These are phyloP conservation scores for Myxozyma kluyveri DNA, from an alignment of 805 yeast genomes.

Conservation along the genomic window DNA sequence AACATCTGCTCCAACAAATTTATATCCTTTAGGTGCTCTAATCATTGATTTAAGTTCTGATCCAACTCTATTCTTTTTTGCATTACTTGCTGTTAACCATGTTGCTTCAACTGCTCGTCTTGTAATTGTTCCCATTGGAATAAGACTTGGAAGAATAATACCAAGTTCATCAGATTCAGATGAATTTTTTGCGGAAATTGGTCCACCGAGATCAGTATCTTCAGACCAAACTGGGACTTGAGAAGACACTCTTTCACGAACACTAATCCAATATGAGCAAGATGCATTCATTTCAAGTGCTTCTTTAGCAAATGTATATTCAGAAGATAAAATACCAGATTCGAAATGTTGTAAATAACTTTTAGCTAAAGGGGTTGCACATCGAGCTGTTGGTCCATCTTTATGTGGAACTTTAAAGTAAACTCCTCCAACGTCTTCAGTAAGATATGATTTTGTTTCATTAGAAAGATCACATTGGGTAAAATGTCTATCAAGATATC, in stretches of 20 bases:
- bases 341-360: slow-evolving; percentile 70
- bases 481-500: slow-evolving; percentile 42
- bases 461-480: slow-evolving; percentile 29
- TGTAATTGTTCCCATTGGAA: slow-evolving; percentile 96
- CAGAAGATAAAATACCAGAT: slow-evolving; percentile 66
- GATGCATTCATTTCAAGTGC: slow-evolving; percentile 74
- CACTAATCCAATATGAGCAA: slow-evolving; percentile 90
- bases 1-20: slow-evolving; percentile 97
- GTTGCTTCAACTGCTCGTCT: slow-evolving; percentile 95
- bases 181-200: neutral
- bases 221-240: slow-evolving; percentile 77
- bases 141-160: slow-evolving; percentile 72
- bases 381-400: slow-evolving; percentile 70
- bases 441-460: slow-evolving; percentile 29
- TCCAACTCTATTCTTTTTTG: slow-evolving; percentile 79
- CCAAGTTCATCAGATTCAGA: slow-evolving; percentile 30
- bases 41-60: slow-evolving; percentile 88
- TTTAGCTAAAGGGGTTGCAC: slow-evolving; percentile 76
- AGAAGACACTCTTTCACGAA: slow-evolving; percentile 74
- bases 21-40: slow-evolving; percentile 82
- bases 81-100: slow-evolving; percentile 97
- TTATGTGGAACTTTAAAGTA: slow-evolving; percentile 83
- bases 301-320: slow-evolving; percentile 66
- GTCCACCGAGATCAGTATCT: slow-evolving; percentile 29
- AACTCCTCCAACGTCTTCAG: slow-evolving; percentile 36